Conservation (phyloP, 768 basidiomycete genomes). For the Gloeostereum incarnatum region DNA sequence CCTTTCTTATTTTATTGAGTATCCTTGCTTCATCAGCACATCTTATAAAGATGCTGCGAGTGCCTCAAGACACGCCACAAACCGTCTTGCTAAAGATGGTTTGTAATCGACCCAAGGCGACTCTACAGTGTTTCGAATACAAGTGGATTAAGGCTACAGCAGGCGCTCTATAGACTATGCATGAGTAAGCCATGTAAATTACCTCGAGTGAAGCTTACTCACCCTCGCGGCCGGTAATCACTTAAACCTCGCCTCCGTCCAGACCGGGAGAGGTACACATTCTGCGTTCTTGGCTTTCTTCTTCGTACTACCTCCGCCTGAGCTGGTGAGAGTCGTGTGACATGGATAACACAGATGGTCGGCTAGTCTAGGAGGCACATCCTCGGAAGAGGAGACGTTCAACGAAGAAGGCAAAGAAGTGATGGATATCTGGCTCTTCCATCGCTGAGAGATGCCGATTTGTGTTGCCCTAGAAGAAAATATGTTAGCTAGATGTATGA, state of each 20-base stretch:
- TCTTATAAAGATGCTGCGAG: too few species aligned
- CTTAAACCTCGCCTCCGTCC: conserved; percentile 18
- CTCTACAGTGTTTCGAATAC: too few species aligned
- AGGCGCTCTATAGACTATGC: too few species aligned
- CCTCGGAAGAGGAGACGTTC: neutral
- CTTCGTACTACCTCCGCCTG: conserved; percentile 26
- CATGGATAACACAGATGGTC: conserved; percentile 42
- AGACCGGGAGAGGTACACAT: conserved; percentile 14
- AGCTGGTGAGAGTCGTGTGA: conserved; percentile 42
- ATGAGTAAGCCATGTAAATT: too few species aligned
- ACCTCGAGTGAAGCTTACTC: too few species aligned
- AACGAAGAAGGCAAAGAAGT: conserved; percentile 1
- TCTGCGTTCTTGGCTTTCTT: conserved; percentile 7
- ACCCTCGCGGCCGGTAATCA: too few species aligned
- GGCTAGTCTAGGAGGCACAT: conserved; percentile 16
- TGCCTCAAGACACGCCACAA: too few species aligned
- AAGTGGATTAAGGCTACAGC: too few species aligned
- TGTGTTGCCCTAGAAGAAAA: neutral
- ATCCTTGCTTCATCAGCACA: too few species aligned
- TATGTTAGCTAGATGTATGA: neutral
- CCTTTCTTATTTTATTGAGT: too few species aligned
- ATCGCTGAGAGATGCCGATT: conserved; percentile 1
- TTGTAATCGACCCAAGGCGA: too few species aligned
- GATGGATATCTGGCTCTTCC: neutral
- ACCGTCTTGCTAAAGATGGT: too few species aligned